Conservation (phyloP, 73 alveolate genomes). For the Blepharisma japonicum region DNA sequence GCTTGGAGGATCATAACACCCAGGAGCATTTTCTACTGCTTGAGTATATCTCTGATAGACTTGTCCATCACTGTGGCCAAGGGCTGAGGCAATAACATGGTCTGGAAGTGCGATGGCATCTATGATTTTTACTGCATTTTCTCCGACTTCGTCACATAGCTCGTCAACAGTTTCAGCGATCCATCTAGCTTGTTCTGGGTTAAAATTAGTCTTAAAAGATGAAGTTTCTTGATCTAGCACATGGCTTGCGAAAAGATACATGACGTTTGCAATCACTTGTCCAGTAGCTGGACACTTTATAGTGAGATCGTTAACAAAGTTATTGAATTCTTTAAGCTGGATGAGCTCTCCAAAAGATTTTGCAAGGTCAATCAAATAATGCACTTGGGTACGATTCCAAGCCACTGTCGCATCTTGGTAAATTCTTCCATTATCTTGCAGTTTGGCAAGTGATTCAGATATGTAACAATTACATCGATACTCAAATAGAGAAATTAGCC, state of each 20-base stretch:
- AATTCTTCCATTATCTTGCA: constrained; percentile 25
- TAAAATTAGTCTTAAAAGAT: neutral
- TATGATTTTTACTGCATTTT: constrained; percentile 11
- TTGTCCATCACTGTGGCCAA: constrained; percentile 23
- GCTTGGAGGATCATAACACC: neutral
- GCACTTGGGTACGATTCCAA: constrained; percentile 19
- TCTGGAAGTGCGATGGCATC: constrained; percentile 30
- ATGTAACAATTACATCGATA: neutral
- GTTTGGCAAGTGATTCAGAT: constrained; percentile 16
- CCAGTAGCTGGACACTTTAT: neutral
- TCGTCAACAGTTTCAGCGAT: neutral
- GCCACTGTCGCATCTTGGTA: constrained; percentile 24
- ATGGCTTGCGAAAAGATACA: neutral
- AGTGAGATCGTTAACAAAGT: neutral
- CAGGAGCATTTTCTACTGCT: constrained; percentile 10
- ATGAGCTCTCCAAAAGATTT: constrained; percentile 28
- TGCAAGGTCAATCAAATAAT: constrained; percentile 22
- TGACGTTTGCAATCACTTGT: neutral
- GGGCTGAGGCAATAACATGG: neutral
- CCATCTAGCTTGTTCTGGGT: neutral
- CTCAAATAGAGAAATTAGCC: neutral
- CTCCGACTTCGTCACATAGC: constrained; percentile 11
- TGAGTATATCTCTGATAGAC: constrained; percentile 8
- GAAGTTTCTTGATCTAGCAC: neutral
- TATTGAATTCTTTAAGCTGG: constrained; percentile 23